Conservation (phyloP, 116 monocot species). For the Cymodocea nodosa region DNA sequence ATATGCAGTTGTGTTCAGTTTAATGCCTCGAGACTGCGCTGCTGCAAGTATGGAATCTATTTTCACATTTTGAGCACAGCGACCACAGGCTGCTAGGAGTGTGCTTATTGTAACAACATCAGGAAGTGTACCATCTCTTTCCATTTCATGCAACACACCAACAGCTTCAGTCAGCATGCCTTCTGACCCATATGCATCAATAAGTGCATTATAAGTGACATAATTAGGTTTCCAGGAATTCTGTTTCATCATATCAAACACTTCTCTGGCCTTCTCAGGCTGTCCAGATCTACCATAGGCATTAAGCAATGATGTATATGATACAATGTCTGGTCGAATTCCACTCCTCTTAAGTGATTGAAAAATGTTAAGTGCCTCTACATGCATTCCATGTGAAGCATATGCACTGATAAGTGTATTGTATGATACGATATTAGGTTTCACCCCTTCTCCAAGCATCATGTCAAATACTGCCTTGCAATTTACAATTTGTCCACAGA, state of each 20-base stretch:
- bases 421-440: conserved; percentile 78
- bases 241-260: conserved; percentile 66
- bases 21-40: conserved; percentile 61
- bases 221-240: conserved; percentile 56
- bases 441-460: conserved; percentile 84
- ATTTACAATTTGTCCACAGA: conserved; percentile 80
- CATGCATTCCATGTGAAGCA: conserved; percentile 86
- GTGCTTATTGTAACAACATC: conserved; percentile 91
- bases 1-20: conserved; percentile 63
- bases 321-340: conserved; percentile 72
- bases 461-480: conserved; percentile 83
- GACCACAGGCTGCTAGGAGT: conserved; percentile 74
- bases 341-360: conserved; percentile 39
- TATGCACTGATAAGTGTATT: conserved; percentile 90
- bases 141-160: conserved; percentile 69
- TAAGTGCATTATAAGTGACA: conserved; percentile 84
- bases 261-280: conserved; percentile 59
- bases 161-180: conserved; percentile 73
- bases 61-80: conserved; percentile 51
- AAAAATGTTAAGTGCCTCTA: conserved; percentile 52
- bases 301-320: conserved; percentile 94
- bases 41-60: conserved; percentile 58
- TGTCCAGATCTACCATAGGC: conserved; percentile 82
- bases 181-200: conserved; percentile 88
- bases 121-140: conserved; percentile 49